Evolutionary conservation across 257 asterid genomes (phyloP).

Genomic region (Galeopsis tetrahit): DNA sequence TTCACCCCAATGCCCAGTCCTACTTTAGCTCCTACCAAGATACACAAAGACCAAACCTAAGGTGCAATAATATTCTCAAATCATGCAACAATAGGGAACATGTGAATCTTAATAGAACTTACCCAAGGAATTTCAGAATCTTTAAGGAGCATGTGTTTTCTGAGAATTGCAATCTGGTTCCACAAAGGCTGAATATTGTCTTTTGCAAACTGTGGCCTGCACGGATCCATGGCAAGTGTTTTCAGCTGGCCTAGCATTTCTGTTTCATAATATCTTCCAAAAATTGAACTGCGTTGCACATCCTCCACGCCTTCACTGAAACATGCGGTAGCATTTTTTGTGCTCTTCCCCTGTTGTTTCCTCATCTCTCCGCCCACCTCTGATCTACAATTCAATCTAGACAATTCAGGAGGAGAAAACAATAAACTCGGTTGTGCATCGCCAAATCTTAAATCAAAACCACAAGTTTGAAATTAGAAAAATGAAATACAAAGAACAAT

Average conservation of each 20-base stretch:
- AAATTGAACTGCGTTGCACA: conserved; percentile 42
- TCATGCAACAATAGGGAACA: conserved; percentile 25
- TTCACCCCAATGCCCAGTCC: background rate
- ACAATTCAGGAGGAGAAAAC: conserved; percentile 15
- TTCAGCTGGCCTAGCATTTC: conserved; percentile 63
- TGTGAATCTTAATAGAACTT: conserved; percentile 36
- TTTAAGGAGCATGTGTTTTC: conserved; percentile 58
- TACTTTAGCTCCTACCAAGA: background rate
- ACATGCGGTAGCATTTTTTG: conserved; percentile 36
- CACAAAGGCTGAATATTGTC: conserved; percentile 51
- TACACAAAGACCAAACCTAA: conserved; percentile 21
- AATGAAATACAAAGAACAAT: background rate
- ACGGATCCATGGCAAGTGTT: conserved; percentile 66
- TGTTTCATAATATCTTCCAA: conserved; percentile 60
- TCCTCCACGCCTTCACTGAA: conserved; percentile 29
- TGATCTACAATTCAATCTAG: conserved; percentile 23
- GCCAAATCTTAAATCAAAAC: conserved; percentile 40
- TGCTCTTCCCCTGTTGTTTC: conserved; percentile 40
- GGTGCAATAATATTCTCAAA: conserved; percentile 16
- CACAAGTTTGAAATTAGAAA: background rate
- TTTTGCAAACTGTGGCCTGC: conserved; percentile 41
- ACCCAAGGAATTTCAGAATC: conserved; percentile 67
- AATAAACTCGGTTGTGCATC: conserved; percentile 25
- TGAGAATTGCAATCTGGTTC: conserved; percentile 54
- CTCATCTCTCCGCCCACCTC: conserved; percentile 46